Base-by-base conservation (phyloP, 2,329 filamentous ascomycete genomes). In the Akanthomyces uredinophilus region DNA sequence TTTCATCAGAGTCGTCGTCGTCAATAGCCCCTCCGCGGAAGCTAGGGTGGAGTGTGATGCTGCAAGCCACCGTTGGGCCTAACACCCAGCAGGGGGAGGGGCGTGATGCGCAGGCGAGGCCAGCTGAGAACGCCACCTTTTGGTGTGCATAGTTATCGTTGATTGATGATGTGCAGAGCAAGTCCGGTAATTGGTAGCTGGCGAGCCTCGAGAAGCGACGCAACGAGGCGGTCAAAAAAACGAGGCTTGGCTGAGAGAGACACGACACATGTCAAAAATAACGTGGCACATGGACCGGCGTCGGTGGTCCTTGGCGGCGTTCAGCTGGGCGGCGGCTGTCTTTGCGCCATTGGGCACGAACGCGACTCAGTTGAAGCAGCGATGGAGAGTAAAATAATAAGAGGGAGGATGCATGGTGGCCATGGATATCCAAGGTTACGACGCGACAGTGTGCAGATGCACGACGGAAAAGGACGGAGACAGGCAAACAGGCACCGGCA, bases 101-200 rank as follows among this genome's bases (percentile, higher is more conserved):
- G 29, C 10, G 24, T 55, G 52, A 43, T 47, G 43, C 29, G 29
- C 43, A 50, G 55, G 55, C 44, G 44, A 58, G 55, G 44, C 55
- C 55, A 58, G 55, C 55, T 58, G 55, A 41, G 55, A 50, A 18
- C 55, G 55, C 55, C 55, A 50, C 55, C 16, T n/a, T 50, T 47
- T 50, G 18, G 27, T 14, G 43, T 39, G 43, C 22, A 18, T 27
- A n/a, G n/a, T n/a, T n/a, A n/a, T 47, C 8, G 8, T n/a, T 13
- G 22, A 20, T 46, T 32, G 53, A 32, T 10, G n/a, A 3, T 20
- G 14, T 27, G 10, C 32, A 8, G 20, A 24, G 27, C 5, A 7
- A 29, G 24, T 10, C 4, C 14, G 4, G 14, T 3, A 14, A 35
- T 8, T 32, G 47, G 11, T 18, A 22, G 35, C n/a, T 35, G 11